Evolutionary conservation across 768 basidiomycete species (phyloP).

Genomic region (Gymnopilus junonius): DNA sequence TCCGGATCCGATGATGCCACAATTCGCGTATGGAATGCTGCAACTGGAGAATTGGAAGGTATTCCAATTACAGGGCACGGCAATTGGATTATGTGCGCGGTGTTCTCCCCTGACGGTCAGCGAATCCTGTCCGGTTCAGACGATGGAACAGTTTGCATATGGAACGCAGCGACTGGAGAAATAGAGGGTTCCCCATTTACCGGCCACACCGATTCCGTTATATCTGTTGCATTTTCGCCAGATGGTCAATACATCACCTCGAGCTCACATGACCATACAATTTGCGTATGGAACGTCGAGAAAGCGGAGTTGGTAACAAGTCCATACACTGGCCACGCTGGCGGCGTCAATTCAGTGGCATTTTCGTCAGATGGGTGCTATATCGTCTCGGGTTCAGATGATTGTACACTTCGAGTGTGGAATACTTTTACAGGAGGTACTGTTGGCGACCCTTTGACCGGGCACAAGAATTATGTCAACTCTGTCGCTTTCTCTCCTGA

Average conservation of each 20-base stretch:
- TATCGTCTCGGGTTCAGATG: slow-evolving; percentile 7
- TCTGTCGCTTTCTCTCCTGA: slow-evolving; percentile 7
- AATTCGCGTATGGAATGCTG: slow-evolving; percentile 16
- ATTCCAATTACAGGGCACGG: neutral
- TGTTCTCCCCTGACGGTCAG: slow-evolving; percentile 6
- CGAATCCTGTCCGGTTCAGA: slow-evolving; percentile 9
- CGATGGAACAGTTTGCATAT: slow-evolving; percentile 18
- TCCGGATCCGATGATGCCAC: slow-evolving; percentile 11
- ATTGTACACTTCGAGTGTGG: slow-evolving; percentile 6
- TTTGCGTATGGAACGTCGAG: slow-evolving; percentile 7
- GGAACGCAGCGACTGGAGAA: slow-evolving; percentile 17
- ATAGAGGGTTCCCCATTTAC: neutral
- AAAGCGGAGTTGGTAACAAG: neutral
- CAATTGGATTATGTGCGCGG: neutral
- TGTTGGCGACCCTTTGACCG: neutral
- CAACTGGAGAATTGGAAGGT: neutral
- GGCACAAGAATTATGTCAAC: neutral
- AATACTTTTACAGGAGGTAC: neutral
- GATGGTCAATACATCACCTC: slow-evolving; percentile 6
- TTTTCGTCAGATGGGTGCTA: slow-evolving; percentile 8
- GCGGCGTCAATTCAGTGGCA: neutral
- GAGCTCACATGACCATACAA: neutral
- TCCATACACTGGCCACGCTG: neutral
- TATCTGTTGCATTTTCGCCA: neutral
- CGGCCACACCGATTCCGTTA: neutral